Base-by-base conservation (phyloP, 225 moss, liverwort and hornwort genomes). In the Sphagnum contortum region DNA sequence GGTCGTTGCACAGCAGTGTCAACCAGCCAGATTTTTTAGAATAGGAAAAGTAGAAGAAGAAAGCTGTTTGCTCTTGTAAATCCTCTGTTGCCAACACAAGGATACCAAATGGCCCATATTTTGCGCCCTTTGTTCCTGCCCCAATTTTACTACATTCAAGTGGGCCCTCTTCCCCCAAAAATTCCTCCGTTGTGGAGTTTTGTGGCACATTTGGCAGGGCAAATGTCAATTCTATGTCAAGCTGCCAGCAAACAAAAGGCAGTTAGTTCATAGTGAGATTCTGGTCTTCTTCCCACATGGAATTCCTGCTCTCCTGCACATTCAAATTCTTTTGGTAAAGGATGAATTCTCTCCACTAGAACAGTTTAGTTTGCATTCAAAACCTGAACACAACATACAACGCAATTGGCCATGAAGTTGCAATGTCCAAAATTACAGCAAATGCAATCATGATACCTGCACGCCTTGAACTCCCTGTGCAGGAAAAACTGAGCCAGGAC, bases 171-270 rank as follows among this genome's bases (percentile, higher is more conserved):
- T 77, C 68, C 4, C 69, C 55, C 3, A 83, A 73, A 47, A 29
- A 0, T 9, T 82, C 73, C 3, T 76, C 65, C 29, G 71, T 55
- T 50, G 76, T 48, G 68, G 62, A 45, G 76, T 80, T 59, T 81
- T 70, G 72, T 65, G 71, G 54, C 61, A 65, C 75, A 49, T 67
- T 57, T 46, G 80, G 83, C 52, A 81, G 77, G 12, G 73, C 69
- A 64, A 89, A 87, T 52, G 69, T 66, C 65, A 79, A 70, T 64
- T 75, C 66, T 3, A 83, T 64, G 48, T 91, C 85, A 56, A 90
- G 66, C 85, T 95, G 86, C 10, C 47, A 6, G 14, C 48, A 48
- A 12, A 49, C 47, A 61, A n/a, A 13, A 47, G 9, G 14, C 4
- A 61, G 3, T 12, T 12, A 52, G n/a, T 12, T 44, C 4, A 56